phyloP scores from a whole-genome alignment of 441 rosid genomes.

The Bruguiera hainesii region DNA sequence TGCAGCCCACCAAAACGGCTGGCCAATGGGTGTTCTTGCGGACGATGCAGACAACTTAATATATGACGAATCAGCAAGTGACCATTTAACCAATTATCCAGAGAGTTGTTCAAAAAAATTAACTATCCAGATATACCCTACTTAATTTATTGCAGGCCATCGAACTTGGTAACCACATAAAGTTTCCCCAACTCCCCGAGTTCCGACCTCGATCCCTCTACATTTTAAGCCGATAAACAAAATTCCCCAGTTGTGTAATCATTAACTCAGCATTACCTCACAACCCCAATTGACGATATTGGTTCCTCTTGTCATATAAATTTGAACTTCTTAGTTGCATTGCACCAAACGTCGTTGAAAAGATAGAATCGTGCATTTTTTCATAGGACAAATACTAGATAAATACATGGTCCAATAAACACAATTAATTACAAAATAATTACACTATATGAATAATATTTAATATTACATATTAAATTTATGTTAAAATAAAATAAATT shows the following conservation, averaged over 20 bases:
- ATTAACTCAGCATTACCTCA: conserved; percentile 33
- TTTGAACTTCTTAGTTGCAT: background rate
- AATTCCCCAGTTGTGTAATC: conserved; percentile 14
- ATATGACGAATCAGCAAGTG: background rate
- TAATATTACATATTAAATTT: no score
- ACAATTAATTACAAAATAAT: no score
- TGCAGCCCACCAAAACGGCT: no score
- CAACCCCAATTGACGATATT: background rate
- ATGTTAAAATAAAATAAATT: no score
- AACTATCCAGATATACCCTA: background rate
- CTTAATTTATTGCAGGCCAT: background rate
- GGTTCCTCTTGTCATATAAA: background rate
- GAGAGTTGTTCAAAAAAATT: no score
- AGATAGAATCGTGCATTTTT: background rate
- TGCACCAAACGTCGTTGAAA: background rate
- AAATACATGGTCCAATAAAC: no score
- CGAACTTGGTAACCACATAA: background rate
- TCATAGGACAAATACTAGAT: no score
- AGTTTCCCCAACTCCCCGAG: background rate
- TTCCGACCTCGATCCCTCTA: background rate
- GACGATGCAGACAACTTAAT: background rate
- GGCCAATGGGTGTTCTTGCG: no score
- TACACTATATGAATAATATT: no score
- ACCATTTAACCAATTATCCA: background rate
- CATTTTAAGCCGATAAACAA: background rate